Percentiles rank a stretch among this genome's conserved stretches.
Evolutionary conservation across 73 alveolate genomes (phyloP).

Genomic region (Tetrahymena thermophila): DNA sequence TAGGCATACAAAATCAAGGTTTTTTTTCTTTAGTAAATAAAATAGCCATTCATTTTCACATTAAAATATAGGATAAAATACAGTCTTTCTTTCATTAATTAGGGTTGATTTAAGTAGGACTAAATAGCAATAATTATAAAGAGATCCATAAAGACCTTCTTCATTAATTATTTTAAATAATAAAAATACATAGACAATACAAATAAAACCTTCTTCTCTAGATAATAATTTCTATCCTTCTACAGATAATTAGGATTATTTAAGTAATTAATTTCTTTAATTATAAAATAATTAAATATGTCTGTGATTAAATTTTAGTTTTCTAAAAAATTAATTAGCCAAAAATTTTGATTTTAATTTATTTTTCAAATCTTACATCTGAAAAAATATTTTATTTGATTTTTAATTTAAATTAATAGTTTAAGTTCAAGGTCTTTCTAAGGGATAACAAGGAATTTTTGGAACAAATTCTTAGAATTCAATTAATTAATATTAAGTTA

Average conservation of each 20-base stretch:
- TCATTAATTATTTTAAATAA: background rate
- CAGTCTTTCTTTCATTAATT: background rate
- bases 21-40: background rate
- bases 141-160: background rate
- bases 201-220: background rate
- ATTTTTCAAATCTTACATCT: background rate
- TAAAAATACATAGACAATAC: background rate
- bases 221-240: background rate
- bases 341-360: background rate
- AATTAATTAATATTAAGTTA: background rate
- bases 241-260: background rate
- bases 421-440: background rate
- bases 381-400: too few relatives aligned
- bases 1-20: background rate
- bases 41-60: background rate
- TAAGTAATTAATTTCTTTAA: background rate
- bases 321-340: too few relatives aligned
- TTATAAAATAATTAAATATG: too few relatives aligned
- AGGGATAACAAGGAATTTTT: background rate
- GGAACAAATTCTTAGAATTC: background rate
- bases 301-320: too few relatives aligned
- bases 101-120: background rate
- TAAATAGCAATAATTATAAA: background rate
- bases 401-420: background rate
- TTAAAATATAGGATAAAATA: background rate